phyloP scores from a whole-genome alignment of 345 rosid genomes.

The Murraya koenigii region DNA sequence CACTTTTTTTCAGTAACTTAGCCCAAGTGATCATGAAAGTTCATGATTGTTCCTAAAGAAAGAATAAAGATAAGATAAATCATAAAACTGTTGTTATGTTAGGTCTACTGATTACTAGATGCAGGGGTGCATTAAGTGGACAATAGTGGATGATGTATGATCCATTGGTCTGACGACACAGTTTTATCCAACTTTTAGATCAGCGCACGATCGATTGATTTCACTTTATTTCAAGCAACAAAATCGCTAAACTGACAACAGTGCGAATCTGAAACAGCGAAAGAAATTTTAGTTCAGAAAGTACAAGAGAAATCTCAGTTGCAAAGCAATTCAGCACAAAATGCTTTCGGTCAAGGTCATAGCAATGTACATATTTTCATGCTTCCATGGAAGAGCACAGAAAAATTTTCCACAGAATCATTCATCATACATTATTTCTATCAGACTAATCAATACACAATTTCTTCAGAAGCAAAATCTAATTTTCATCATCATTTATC shows the following conservation, averaged over 20 bases:
- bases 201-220: background rate
- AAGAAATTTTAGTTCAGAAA: background rate
- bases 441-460: background rate
- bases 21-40: too few relatives aligned
- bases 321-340: background rate
- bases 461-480: background rate
- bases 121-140: background rate
- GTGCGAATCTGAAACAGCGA: background rate
- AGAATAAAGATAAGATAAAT: background rate
- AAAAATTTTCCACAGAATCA: background rate
- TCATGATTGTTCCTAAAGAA: background rate
- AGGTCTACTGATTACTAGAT: background rate
- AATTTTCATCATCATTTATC: background rate
- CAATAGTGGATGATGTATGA: too few relatives aligned
- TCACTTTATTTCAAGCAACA: background rate
- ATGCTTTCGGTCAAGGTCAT: background rate
- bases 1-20: background rate
- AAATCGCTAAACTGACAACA: background rate
- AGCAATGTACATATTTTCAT: background rate
- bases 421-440: background rate
- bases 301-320: background rate
- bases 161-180: background rate
- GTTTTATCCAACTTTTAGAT: background rate
- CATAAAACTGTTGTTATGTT: background rate
- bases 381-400: background rate